Evolutionary conservation across 805 yeast genomes (phyloP).

Genomic region (Candida stauntonica): DNA sequence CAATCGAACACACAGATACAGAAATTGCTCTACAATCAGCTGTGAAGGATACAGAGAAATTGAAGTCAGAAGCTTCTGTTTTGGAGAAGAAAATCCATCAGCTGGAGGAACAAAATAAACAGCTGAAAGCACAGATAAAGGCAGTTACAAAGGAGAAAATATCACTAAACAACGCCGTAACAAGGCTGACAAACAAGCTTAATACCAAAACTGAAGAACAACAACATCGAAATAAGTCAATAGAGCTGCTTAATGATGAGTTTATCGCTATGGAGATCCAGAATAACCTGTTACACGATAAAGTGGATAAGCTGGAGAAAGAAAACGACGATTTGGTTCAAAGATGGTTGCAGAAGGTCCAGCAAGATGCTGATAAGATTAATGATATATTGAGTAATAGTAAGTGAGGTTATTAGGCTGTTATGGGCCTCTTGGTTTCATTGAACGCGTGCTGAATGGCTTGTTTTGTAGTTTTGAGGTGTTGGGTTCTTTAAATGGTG

Average conservation of each 20-base stretch:
- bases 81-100: constrained; percentile 4
- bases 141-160: constrained; percentile 24
- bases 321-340: constrained; percentile 50
- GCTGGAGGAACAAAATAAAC: constrained; percentile 5
- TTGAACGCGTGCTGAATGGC: no score
- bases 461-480: no score
- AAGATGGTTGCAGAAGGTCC: constrained; percentile 57
- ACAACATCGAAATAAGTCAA: constrained; percentile 47
- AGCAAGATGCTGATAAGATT: constrained; percentile 54
- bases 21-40: constrained; percentile 7
- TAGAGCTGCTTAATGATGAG: constrained; percentile 65
- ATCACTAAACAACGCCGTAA: constrained; percentile 27
- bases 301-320: constrained; percentile 32
- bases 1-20: constrained; percentile 4
- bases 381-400: constrained; percentile 30
- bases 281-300: constrained; percentile 33
- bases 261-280: constrained; percentile 58
- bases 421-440: no score
- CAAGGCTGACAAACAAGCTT: constrained; percentile 26
- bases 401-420: neutral
- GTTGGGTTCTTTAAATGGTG: no score
- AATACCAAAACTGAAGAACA: constrained; percentile 26
- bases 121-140: constrained; percentile 23
- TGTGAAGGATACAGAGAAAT: constrained; percentile 5
- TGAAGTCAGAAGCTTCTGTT: constrained; percentile 1